Percentiles rank a stretch among this genome's conserved stretches.
phyloP scores from a whole-genome alignment of 768 basidiomycete species.

The Pholiota conissans region DNA sequence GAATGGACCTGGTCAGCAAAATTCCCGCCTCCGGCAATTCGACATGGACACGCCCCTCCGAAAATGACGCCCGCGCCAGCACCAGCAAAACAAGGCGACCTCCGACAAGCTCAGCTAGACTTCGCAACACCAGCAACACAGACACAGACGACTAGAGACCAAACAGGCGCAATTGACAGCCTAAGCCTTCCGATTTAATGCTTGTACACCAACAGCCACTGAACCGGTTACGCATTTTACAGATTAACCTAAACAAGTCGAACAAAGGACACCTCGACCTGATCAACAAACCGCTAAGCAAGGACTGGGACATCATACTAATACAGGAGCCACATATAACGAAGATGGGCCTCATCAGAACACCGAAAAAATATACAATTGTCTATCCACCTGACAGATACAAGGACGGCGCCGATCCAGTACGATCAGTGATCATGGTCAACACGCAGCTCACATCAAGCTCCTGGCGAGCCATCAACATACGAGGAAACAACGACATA shows the following conservation, averaged over 20 bases:
- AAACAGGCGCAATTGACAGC: neutral
- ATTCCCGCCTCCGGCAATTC: neutral
- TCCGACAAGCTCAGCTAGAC: neutral
- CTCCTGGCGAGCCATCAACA: constrained; percentile 19
- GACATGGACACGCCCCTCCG: neutral
- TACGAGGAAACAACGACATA: constrained; percentile 21
- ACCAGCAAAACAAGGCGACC: too few relatives aligned
- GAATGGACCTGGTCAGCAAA: constrained; percentile 16
- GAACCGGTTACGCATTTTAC: constrained; percentile 6
- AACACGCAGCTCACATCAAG: constrained; percentile 16
- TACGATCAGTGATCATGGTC: constrained; percentile 23
- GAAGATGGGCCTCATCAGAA: constrained; percentile 10
- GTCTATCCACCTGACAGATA: constrained; percentile 19
- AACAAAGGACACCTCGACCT: constrained; percentile 16
- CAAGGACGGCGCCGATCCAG: neutral
- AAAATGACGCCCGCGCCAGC: too few relatives aligned
- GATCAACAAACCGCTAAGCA: constrained; percentile 1
- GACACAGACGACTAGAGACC: neutral
- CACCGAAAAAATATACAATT: constrained; percentile 15
- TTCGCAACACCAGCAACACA: neutral
- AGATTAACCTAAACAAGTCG: constrained; percentile 20
- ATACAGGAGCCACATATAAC: constrained; percentile 20
- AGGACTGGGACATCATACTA: constrained; percentile 17
- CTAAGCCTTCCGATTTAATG: neutral
- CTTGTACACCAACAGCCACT: neutral